Conservation (phyloP, 1,139 yeast species). For the Arxiozyma heterogenica region DNA sequence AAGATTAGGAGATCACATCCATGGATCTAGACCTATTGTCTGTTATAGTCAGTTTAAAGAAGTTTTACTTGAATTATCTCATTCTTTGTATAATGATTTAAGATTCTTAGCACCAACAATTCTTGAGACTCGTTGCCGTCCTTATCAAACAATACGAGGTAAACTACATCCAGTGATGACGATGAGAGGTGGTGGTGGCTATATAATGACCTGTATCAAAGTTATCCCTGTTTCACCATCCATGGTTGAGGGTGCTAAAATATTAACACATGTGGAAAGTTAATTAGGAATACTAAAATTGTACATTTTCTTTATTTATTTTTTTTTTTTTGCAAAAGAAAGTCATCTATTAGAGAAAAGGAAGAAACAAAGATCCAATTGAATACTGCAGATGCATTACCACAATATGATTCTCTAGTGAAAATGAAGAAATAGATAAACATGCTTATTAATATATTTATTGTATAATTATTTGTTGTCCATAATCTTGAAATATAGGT, state of each 20-base stretch:
- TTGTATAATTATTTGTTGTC: slow-evolving; percentile 8
- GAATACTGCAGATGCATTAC: background rate
- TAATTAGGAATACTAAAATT: background rate
- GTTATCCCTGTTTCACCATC: slow-evolving; percentile 58
- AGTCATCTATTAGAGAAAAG: too few relatives aligned
- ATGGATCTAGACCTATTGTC: slow-evolving; percentile 82
- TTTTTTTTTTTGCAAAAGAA: background rate
- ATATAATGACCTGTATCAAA: slow-evolving; percentile 65
- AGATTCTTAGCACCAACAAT: slow-evolving; percentile 77
- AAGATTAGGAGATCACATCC: slow-evolving; percentile 52
- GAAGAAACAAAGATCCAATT: too few relatives aligned
- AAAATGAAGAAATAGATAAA: too few relatives aligned
- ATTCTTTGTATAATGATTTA: slow-evolving; percentile 53
- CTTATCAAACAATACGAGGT: slow-evolving; percentile 88
- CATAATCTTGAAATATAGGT: slow-evolving; percentile 14
- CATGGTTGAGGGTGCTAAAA: slow-evolving; percentile 28
- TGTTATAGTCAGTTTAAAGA: slow-evolving; percentile 79
- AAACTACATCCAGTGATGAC: slow-evolving; percentile 94
- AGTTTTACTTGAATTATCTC: slow-evolving; percentile 61
- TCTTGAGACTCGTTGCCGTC: slow-evolving; percentile 72
- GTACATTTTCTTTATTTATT: too few relatives aligned
- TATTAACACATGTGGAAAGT: background rate
- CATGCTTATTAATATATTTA: background rate
- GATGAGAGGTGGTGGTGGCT: slow-evolving; percentile 88
- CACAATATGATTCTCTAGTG: background rate